Conservation (phyloP, 2,329 filamentous ascomycete genomes). For the Bipolaris victoriae region DNA sequence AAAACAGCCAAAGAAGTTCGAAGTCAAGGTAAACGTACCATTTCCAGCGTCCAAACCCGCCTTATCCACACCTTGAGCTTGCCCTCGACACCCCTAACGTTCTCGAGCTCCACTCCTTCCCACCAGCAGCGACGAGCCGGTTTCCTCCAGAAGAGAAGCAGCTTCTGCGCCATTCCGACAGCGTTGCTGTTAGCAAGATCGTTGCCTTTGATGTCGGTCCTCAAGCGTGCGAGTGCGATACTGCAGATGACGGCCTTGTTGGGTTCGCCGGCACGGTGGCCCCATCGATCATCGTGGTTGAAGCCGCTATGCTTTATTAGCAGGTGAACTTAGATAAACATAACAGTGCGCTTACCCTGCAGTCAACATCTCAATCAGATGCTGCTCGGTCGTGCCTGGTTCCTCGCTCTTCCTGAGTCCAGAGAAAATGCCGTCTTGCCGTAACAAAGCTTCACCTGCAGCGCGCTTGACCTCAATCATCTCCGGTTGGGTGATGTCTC, state of each 20-base stretch:
- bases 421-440: constrained; percentile 94
- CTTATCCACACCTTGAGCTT: constrained; percentile 98
- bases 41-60: constrained; percentile 97
- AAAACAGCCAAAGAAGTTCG: not conserved
- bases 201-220: constrained; percentile 85
- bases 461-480: constrained; percentile 98
- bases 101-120: constrained; percentile 92
- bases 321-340: not conserved
- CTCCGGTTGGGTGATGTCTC: constrained; percentile 82
- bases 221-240: constrained; percentile 86
- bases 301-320: constrained; percentile 71
- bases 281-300: constrained; percentile 94
- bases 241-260: constrained; percentile 99
- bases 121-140: constrained; percentile 97
- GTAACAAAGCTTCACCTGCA: constrained; percentile 82
- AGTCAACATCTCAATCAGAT: constrained; percentile 98
- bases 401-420: constrained; percentile 95
- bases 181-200: constrained; percentile 75
- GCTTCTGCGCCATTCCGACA: constrained; percentile 97
- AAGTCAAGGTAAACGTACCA: constrained; percentile 59
- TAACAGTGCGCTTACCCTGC: constrained; percentile 72
- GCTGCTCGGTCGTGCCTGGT: constrained; percentile 93
- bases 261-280: constrained; percentile 94
- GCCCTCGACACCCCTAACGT: constrained; percentile 88
- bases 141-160: constrained; percentile 97